Conservation (phyloP, 495 filamentous ascomycete species). For the Talaromyces thailandensis region DNA sequence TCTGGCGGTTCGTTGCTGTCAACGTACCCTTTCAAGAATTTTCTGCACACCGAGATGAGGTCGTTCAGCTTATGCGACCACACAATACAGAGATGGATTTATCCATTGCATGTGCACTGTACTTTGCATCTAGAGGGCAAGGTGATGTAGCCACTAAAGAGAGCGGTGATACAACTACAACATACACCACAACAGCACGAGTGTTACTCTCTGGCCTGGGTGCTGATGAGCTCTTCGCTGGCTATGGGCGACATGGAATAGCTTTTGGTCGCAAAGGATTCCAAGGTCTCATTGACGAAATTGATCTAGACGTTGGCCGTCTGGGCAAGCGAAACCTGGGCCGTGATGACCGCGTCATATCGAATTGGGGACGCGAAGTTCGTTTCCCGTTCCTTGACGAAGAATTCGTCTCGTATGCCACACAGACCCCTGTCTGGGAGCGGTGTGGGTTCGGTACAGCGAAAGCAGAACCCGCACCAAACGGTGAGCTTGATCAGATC, state of each 20-base stretch:
- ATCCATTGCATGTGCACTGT: constrained; percentile 87
- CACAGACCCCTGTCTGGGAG: constrained; percentile 62
- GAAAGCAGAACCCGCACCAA: constrained; percentile 7
- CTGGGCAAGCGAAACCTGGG: constrained; percentile 91
- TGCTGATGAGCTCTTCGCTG: constrained; percentile 92
- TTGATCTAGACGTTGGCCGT: constrained; percentile 76
- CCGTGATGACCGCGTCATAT: constrained; percentile 83
- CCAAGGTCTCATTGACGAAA: constrained; percentile 66
- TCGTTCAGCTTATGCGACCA: constrained; percentile 74
- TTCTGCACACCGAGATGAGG: constrained; percentile 52
- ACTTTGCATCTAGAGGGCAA: constrained; percentile 79
- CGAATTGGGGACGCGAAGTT: constrained; percentile 82
- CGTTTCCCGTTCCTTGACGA: constrained; percentile 93
- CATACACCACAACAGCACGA: constrained; percentile 63
- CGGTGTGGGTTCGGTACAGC: constrained; percentile 65
- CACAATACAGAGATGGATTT: constrained; percentile 99
- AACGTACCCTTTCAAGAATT: constrained; percentile 77
- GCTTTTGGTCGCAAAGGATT: constrained; percentile 63
- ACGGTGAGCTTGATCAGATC: constrained; percentile 1
- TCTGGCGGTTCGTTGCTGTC: constrained; percentile 75
- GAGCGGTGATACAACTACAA: not conserved
- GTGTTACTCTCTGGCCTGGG: constrained; percentile 89
- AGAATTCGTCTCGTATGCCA: constrained; percentile 69
- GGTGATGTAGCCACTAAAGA: constrained; percentile 34
- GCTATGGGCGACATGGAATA: constrained; percentile 76